Evolutionary conservation across 805 yeast species (phyloP), one percentile per base, ranked within the genome.

Genomic region (Suhomyces canberraensis): DNA sequence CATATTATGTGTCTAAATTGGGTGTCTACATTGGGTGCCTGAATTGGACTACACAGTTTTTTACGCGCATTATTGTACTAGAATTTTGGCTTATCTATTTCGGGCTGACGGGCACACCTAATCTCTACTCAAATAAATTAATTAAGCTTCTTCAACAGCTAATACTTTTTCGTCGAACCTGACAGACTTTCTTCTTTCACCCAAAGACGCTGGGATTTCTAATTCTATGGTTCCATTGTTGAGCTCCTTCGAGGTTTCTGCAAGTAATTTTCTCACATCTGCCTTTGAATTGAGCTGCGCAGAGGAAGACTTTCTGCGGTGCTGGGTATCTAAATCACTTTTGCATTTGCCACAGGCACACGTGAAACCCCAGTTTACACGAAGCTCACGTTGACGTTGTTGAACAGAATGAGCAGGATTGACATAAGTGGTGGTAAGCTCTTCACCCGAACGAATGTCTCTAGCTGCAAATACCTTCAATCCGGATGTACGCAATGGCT

Each of bases 291-390:
- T 46, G 27, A 35, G 48, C 34, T 29, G 49, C 31, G 22, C 47
- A 13, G 42, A 37, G 11, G 57, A 47, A 1, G 78, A 73, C 43
- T 73, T 71, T 37, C 78, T 66, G 45, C 74, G 54, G 27, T 73
- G 73, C 32, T 69, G 64, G 1, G 32, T 43, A 35, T 64, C 64
- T 24, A 69, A 52, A 44, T 84, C 90, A 6, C 62, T 63, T 48
- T 74, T 72, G 58, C 95, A 87, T 44, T 82, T 74, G 9, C 58
- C 48, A 55, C 95, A 87, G 17, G 55, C 58, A 58, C 95, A 87
- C 14, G 73, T 51, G 56, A 87, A 87, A 3, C 95, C 95, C 86
- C 88, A 87, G 48, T 82, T 81, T 9, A 79, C 77, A 40, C 90
- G 61, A 33, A 87, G 62, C 44, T 76, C 79, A 44, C 83, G 57